phyloP scores from a whole-genome alignment of 2,329 filamentous ascomycete species.

The Fusarium pilosicola region DNA sequence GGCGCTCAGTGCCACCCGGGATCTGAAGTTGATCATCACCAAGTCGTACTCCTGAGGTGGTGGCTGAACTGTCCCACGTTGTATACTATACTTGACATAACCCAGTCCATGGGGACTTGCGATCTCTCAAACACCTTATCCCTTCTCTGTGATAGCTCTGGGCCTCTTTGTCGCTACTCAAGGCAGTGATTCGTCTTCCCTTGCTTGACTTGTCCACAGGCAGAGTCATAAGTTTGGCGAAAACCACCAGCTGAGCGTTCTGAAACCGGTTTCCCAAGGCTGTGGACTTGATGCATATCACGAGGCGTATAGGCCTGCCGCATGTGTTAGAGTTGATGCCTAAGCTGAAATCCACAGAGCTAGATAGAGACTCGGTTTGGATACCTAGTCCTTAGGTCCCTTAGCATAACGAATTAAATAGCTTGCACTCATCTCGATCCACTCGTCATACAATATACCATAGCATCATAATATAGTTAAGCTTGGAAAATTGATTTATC shows the following conservation, averaged over 20 bases:
- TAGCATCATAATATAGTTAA: neutral
- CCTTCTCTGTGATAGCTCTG: neutral
- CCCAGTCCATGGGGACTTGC: neutral
- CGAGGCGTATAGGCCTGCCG: neutral
- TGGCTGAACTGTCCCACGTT: neutral
- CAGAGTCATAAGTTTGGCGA: neutral
- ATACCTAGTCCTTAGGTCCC: constrained; percentile 17
- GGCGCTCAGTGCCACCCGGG: neutral
- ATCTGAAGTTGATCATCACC: neutral
- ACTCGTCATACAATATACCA: neutral
- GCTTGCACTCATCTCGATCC: constrained; percentile 3
- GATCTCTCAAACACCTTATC: neutral
- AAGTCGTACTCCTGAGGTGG: neutral
- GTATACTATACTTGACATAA: neutral
- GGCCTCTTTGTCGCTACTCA: neutral
- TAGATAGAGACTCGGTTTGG: constrained; percentile 13
- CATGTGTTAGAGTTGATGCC: neutral
- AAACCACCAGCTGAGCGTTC: neutral
- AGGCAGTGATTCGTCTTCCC: neutral
- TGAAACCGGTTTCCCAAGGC: neutral
- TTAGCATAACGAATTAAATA: neutral
- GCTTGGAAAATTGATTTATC: neutral
- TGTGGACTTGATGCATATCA: neutral
- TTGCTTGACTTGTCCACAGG: neutral
- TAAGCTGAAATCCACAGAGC: neutral